Conservation (phyloP, 805 yeast genomes). For the Kodamaea hsintzibuensis region DNA sequence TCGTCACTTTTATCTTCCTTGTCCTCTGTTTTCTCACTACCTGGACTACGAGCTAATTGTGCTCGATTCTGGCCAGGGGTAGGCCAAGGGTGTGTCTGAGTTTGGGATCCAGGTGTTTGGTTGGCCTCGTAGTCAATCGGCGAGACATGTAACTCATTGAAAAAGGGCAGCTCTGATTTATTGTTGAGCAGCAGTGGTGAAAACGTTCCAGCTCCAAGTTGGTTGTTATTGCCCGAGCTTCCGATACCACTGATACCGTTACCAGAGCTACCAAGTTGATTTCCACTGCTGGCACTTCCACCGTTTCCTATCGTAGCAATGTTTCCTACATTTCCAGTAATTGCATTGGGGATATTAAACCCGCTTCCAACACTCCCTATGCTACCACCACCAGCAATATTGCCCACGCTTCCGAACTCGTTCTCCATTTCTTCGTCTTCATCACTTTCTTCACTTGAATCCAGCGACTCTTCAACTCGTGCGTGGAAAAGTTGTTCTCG, state of each 20-base stretch:
- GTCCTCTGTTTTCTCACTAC: background rate
- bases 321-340: background rate
- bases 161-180: slow-evolving; percentile 3
- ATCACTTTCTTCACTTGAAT: slow-evolving; percentile 31
- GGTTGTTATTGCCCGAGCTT: background rate
- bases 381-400: background rate
- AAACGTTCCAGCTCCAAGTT: background rate
- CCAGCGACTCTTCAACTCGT: slow-evolving; percentile 8
- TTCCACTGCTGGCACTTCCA: background rate
- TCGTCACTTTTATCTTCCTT: background rate
- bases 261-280: background rate
- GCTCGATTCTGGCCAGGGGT: background rate
- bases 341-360: background rate
- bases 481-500: background rate
- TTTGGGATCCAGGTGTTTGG: background rate
- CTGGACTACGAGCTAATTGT: background rate
- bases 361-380: background rate
- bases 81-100: slow-evolving; percentile 1
- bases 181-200: background rate
- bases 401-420: background rate
- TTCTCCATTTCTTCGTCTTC: slow-evolving; percentile 31
- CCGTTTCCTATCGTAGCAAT: background rate
- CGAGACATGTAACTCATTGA: slow-evolving; percentile 2
- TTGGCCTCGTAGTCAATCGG: slow-evolving; percentile 1
- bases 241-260: background rate